Evolutionary conservation across 371 early-diverging fungal species (phyloP).

Genomic region (Cladochytrium tenue): DNA sequence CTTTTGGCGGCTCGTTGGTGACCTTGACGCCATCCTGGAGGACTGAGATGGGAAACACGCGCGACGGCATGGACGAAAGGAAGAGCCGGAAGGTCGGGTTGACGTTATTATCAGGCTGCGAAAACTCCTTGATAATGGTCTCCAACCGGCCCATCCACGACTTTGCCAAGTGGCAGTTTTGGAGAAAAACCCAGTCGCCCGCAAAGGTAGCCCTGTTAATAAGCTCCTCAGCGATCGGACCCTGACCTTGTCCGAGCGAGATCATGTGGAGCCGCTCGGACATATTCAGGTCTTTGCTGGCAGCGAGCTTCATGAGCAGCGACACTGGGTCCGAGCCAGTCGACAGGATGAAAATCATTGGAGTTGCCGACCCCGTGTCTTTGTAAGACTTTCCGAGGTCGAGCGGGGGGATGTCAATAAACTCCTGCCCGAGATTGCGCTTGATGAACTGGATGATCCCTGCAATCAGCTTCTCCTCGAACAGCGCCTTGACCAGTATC

Average conservation of each 20-base stretch:
- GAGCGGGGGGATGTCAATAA: conserved; percentile 47
- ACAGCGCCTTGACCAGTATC: conserved; percentile 45
- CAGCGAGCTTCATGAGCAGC: conserved; percentile 43
- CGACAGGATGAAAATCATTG: conserved; percentile 49
- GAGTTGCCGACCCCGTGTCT: conserved; percentile 35
- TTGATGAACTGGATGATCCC: conserved; percentile 37
- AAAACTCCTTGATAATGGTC: conserved; percentile 44
- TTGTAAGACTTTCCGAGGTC: conserved; percentile 44
- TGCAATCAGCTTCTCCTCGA: conserved; percentile 47
- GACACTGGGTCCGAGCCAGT: conserved; percentile 49
- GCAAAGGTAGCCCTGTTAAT: conserved; percentile 34
- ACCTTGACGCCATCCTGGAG: conserved; percentile 52
- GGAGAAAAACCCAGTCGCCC: conserved; percentile 56
- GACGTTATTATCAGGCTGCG: conserved; percentile 30
- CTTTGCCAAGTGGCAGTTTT: conserved; percentile 50
- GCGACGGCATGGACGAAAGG: conserved; percentile 53
- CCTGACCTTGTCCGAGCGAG: conserved; percentile 51
- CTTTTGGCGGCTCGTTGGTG: conserved; percentile 55
- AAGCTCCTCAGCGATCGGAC: conserved; percentile 52
- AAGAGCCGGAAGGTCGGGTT: conserved; percentile 43
- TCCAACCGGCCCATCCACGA: conserved; percentile 51
- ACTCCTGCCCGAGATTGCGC: conserved; percentile 40
- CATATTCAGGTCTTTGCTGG: conserved; percentile 39
- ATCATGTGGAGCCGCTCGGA: conserved; percentile 46
- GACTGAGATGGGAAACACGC: conserved; percentile 45